Conservation (phyloP, 1,139 yeast species). For the Suhomyces maxii region DNA sequence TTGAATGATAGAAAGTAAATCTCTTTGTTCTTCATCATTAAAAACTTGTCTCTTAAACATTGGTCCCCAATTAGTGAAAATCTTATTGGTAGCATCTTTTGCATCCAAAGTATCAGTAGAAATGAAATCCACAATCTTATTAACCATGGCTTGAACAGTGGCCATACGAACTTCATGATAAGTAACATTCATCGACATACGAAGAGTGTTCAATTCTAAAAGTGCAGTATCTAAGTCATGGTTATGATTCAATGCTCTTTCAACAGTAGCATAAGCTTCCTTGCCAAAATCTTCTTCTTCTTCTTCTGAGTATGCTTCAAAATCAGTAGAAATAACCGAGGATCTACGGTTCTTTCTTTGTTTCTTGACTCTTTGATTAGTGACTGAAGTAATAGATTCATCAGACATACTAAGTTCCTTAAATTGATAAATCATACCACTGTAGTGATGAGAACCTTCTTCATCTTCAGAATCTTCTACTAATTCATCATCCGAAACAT, state of each 20-base stretch:
- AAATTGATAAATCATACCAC: conserved; percentile 57
- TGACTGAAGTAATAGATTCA: conserved; percentile 67
- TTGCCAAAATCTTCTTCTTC: conserved; percentile 76
- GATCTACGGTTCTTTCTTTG: conserved; percentile 31
- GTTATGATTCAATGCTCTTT: conserved; percentile 85
- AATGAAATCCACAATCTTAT: conserved; percentile 68
- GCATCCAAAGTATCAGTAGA: conserved; percentile 73
- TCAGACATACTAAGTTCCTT: conserved; percentile 72
- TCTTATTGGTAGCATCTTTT: conserved; percentile 72
- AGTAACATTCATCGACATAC: conserved; percentile 96
- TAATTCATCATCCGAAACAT: conserved; percentile 47
- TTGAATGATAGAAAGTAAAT: conserved; percentile 64
- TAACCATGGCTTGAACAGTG: conserved; percentile 69
- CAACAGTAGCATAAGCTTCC: conserved; percentile 93
- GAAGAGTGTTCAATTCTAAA: conserved; percentile 84
- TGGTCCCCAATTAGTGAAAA: conserved; percentile 79
- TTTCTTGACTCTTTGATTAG: conserved; percentile 44
- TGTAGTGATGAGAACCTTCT: conserved; percentile 24
- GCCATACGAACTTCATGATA: conserved; percentile 90
- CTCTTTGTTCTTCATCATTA: conserved; percentile 73
- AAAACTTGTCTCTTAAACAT: conserved; percentile 80
- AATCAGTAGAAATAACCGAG: conserved; percentile 42
- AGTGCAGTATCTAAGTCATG: conserved; percentile 93
- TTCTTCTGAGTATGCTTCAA: conserved; percentile 36
- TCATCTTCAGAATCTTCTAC: conserved; percentile 44